Percentiles rank a stretch among this genome's conserved stretches.
Evolutionary conservation across 306 rosid genomes (phyloP).

Genomic region (Elaeagnus macrophylla): DNA sequence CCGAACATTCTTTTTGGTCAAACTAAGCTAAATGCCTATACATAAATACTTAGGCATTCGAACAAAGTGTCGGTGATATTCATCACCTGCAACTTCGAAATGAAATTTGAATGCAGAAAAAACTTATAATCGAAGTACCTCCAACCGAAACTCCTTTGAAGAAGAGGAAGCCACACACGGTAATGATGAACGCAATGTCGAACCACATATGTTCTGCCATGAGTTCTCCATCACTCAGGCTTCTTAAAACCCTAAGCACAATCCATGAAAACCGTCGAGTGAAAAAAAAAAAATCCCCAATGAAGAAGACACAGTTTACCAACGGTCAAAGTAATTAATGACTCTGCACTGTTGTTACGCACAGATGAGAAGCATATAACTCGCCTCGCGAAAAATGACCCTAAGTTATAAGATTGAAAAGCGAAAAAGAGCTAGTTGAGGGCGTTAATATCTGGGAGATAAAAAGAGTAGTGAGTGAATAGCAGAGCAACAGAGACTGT

Average conservation of each 20-base stretch:
- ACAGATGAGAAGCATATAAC: too few relatives aligned
- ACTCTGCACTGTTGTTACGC: not conserved
- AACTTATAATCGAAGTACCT: conserved; percentile 13
- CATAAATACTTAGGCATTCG: too few relatives aligned
- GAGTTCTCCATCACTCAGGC: conserved; percentile 23
- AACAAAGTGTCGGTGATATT: too few relatives aligned
- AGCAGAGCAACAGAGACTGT: not conserved
- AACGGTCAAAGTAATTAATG: conserved; percentile 2
- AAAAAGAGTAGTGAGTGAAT: not conserved
- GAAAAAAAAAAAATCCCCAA: not conserved
- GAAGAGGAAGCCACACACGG: conserved; percentile 25
- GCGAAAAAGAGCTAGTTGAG: not conserved
- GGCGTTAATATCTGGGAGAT: not conserved
- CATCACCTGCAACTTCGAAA: too few relatives aligned
- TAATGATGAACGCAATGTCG: conserved; percentile 22
- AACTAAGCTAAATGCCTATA: too few relatives aligned
- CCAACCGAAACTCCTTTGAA: conserved; percentile 29
- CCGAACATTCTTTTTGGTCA: too few relatives aligned
- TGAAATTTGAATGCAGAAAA: not conserved
- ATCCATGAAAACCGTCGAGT: conserved; percentile 10
- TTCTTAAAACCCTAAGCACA: conserved; percentile 20
- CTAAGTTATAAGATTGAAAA: too few relatives aligned
- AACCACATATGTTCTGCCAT: conserved; percentile 25
- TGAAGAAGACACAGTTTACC: not conserved
- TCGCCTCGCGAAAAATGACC: too few relatives aligned